phyloP scores from a whole-genome alignment of 768 basidiomycete genomes.

The Cystobasidium tubakii region DNA sequence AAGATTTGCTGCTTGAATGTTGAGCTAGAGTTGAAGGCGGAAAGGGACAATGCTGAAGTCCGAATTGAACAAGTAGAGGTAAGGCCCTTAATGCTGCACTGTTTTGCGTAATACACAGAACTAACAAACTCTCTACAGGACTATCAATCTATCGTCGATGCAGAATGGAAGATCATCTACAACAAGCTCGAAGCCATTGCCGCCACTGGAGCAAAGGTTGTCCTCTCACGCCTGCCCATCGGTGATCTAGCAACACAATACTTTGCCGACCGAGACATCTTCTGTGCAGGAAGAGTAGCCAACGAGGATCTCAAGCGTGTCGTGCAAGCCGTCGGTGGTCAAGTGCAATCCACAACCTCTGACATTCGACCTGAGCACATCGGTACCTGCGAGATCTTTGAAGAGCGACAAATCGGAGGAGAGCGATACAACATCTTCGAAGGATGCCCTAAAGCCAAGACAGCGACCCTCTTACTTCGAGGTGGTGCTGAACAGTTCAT shows the following conservation, averaged over 20 bases:
- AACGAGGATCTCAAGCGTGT: constrained; percentile 85
- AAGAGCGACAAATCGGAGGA: constrained; percentile 92
- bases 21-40: constrained; percentile 95
- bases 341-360: constrained; percentile 88
- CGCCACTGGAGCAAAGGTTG: constrained; percentile 92
- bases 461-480: constrained; percentile 85
- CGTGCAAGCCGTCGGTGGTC: constrained; percentile 90
- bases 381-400: constrained; percentile 84
- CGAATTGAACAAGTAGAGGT: constrained; percentile 84
- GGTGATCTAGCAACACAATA: constrained; percentile 98
- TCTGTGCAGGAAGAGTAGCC: constrained; percentile 93
- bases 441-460: constrained; percentile 86
- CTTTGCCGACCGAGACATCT: constrained; percentile 98
- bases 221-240: constrained; percentile 94
- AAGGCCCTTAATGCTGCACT: constrained; percentile 24
- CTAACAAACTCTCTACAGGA: too few relatives aligned
- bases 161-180: constrained; percentile 99
- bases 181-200: constrained; percentile 92
- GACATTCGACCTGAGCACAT: constrained; percentile 83
- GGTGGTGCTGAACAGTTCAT: constrained; percentile 99
- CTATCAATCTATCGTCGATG: constrained; percentile 98
- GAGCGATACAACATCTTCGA: constrained; percentile 95
- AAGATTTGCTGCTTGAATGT: constrained; percentile 92
- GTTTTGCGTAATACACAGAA: too few relatives aligned
- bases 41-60: constrained; percentile 98